These are phyloP conservation scores for Thielaviopsis musarum DNA, from an alignment of 2,329 filamentous ascomycete species.

Conservation along the genomic window DNA sequence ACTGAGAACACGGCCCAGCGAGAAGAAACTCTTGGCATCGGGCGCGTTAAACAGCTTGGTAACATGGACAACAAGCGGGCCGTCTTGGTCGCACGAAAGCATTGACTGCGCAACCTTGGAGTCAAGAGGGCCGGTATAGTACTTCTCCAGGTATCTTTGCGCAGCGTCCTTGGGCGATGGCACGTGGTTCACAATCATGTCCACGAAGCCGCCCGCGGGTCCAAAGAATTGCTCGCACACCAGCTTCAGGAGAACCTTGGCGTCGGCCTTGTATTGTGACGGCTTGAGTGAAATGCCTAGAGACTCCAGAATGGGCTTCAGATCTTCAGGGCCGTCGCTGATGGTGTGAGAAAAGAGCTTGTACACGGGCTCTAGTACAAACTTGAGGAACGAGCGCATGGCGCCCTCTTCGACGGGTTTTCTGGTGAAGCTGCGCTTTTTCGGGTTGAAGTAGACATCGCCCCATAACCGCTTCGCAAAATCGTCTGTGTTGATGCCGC, in stretches of 20 bases:
- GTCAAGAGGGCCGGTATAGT: slow-evolving; percentile 84
- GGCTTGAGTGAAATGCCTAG: slow-evolving; percentile 81
- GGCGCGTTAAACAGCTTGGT: slow-evolving; percentile 84
- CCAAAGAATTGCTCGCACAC: slow-evolving; percentile 96
- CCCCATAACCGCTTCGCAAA: slow-evolving; percentile 84
- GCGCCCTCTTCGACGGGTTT: slow-evolving; percentile 68
- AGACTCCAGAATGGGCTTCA: slow-evolving; percentile 60
- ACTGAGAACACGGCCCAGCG: slow-evolving; percentile 83
- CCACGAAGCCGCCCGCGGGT: slow-evolving; percentile 73
- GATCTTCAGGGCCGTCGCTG: slow-evolving; percentile 70
- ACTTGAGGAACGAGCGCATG: slow-evolving; percentile 80
- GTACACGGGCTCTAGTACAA: slow-evolving; percentile 91
- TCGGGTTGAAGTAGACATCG: slow-evolving; percentile 89
- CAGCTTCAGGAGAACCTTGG: slow-evolving; percentile 70
- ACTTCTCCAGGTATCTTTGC: slow-evolving; percentile 58
- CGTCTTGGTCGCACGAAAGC: slow-evolving; percentile 69
- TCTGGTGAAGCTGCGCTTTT: slow-evolving; percentile 77
- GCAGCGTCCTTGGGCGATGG: slow-evolving; percentile 73
- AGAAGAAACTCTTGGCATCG: slow-evolving; percentile 82
- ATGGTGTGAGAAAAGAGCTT: slow-evolving; percentile 94
- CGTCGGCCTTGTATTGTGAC: slow-evolving; percentile 78
- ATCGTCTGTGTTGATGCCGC: slow-evolving; percentile 63
- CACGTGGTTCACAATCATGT: slow-evolving; percentile 83
- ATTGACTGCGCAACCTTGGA: slow-evolving; percentile 67
- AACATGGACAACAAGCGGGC: slow-evolving; percentile 77